A percentile compares a stretch with the other conserved stretches of the same genome.
These are phyloP conservation scores for Talaromyces liani DNA, from an alignment of 495 filamentous ascomycete species.

Conservation along the genomic window DNA sequence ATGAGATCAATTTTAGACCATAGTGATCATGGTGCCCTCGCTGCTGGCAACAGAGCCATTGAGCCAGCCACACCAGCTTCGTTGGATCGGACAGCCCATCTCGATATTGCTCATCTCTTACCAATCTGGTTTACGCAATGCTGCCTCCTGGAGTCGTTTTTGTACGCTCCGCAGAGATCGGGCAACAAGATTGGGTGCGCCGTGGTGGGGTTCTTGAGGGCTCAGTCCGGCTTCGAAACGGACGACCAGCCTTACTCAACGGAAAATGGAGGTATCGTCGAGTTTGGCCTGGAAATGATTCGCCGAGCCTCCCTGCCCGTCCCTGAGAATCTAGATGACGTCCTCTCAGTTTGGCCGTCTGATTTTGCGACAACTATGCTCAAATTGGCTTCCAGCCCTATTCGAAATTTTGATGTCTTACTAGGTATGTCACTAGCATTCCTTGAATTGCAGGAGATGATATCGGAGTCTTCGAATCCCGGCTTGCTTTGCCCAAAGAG, in stretches of 20 bases:
- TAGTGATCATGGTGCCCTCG: neutral
- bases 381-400: conserved; percentile 8
- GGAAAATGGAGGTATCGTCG: conserved; percentile 19
- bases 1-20: neutral
- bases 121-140: conserved; percentile 31
- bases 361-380: conserved; percentile 23
- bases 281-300: conserved; percentile 26
- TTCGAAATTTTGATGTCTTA: conserved; percentile 16
- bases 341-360: conserved; percentile 16
- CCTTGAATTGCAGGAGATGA: conserved; percentile 15
- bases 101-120: conserved; percentile 16
- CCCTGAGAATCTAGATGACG: conserved; percentile 12
- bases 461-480: conserved; percentile 10
- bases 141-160: conserved; percentile 25
- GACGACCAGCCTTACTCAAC: conserved; percentile 18
- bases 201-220: conserved; percentile 26
- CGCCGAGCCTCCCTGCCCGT: conserved; percentile 10
- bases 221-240: conserved; percentile 27
- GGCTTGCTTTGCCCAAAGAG: conserved; percentile 16
- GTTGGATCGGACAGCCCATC: neutral
- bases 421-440: conserved; percentile 19
- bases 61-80: neutral
- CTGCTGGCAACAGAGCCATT: neutral
- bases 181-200: conserved; percentile 16
- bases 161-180: conserved; percentile 22